These are phyloP conservation scores for Neurospora sp. DNA, from an alignment of 495 filamentous ascomycete species.

Conservation along the genomic window DNA sequence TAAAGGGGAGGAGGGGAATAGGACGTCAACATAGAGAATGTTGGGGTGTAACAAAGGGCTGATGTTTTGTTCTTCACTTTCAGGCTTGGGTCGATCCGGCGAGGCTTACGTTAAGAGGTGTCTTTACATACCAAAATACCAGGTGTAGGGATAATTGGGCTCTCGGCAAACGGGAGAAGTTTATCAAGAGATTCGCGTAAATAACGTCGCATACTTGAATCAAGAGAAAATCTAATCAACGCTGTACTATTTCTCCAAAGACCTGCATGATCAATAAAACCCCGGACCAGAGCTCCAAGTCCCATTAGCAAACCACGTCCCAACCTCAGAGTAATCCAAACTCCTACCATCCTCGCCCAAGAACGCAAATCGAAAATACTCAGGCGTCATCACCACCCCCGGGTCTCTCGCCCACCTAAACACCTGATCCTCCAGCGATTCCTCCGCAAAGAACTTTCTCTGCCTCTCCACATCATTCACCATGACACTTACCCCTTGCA, in stretches of 20 bases:
- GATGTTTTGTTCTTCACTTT: background rate
- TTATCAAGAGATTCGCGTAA: background rate
- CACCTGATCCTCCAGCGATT: conserved; percentile 7
- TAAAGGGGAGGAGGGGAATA: conserved; percentile 14
- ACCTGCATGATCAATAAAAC: conserved; percentile 5
- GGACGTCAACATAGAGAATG: background rate
- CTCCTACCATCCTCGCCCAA: conserved; percentile 1
- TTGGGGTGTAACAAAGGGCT: background rate
- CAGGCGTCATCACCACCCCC: conserved; percentile 1
- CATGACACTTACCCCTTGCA: conserved; percentile 17
- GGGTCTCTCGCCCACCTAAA: conserved; percentile 12
- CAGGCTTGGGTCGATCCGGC: background rate
- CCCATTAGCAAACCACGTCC: conserved; percentile 20
- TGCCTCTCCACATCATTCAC: conserved; percentile 23
- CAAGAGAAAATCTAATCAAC: background rate
- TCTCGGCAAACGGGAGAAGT: background rate
- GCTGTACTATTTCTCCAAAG: background rate
- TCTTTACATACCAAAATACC: background rate
- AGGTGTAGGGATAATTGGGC: background rate
- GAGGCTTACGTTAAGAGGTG: background rate
- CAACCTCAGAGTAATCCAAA: conserved; percentile 14
- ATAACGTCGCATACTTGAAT: background rate
- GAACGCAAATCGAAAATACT: conserved; percentile 20
- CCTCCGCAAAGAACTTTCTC: conserved; percentile 13
- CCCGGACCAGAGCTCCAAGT: conserved; percentile 15